These are phyloP conservation scores for Bipolaris sorokiniana DNA, from an alignment of 2,329 filamentous ascomycete species.

Conservation along the genomic window DNA sequence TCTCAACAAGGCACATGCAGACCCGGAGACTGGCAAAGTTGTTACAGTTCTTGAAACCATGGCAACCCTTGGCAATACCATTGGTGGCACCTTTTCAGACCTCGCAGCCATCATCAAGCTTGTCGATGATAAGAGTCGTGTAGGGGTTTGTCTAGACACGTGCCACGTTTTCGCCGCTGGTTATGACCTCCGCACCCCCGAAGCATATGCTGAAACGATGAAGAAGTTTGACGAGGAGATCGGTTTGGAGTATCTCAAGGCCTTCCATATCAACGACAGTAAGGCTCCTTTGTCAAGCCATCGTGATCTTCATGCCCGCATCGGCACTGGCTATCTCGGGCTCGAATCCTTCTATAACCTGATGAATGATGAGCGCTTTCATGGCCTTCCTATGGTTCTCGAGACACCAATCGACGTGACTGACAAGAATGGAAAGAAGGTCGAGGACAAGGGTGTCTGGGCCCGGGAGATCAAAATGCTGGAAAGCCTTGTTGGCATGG, in stretches of 20 bases:
- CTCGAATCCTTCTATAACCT: constrained; percentile 88
- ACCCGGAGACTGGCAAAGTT: constrained; percentile 69
- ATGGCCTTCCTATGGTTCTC: constrained; percentile 85
- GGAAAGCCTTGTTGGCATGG: constrained; percentile 85
- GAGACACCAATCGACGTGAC: constrained; percentile 90
- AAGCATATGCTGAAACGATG: constrained; percentile 75
- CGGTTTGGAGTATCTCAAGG: constrained; percentile 78
- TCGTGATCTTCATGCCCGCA: constrained; percentile 92
- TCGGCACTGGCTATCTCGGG: constrained; percentile 92
- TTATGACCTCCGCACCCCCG: constrained; percentile 81
- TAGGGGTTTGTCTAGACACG: constrained; percentile 95
- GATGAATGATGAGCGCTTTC: constrained; percentile 80
- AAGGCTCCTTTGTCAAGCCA: constrained; percentile 85
- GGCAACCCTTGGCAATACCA: constrained; percentile 83
- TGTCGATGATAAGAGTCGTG: constrained; percentile 79
- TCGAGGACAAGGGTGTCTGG: constrained; percentile 85
- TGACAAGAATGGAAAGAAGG: constrained; percentile 65
- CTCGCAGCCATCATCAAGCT: constrained; percentile 81
- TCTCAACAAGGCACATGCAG: constrained; percentile 80
- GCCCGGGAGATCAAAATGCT: constrained; percentile 93
- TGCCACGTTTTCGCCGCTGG: constrained; percentile 96
- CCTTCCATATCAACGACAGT: constrained; percentile 92
- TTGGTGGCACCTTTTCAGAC: constrained; percentile 86
- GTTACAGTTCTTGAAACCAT: constrained; percentile 93
- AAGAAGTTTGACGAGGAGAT: constrained; percentile 77